Evolutionary conservation across 2,329 filamentous ascomycete species (phyloP).

Genomic region (Fusarium falciforme): DNA sequence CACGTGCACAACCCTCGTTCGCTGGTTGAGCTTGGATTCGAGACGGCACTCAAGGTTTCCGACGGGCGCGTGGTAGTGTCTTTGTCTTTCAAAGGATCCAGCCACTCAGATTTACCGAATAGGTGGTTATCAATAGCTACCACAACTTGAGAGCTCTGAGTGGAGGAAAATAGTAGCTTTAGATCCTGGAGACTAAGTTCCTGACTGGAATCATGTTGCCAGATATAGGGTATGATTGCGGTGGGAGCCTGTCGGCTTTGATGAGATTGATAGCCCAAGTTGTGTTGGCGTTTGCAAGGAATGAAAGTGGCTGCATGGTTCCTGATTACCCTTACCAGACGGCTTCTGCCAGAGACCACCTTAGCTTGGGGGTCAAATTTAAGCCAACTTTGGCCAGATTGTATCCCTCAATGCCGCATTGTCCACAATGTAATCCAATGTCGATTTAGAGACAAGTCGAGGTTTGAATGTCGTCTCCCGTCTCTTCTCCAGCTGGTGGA

Average conservation of each 20-base stretch:
- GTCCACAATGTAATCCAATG: background rate
- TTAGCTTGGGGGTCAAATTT: background rate
- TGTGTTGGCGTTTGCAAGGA: background rate
- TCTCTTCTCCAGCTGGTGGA: background rate
- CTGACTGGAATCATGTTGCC: background rate
- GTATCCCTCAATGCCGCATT: background rate
- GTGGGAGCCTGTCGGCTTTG: background rate
- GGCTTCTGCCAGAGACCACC: background rate
- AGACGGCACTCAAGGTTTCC: background rate
- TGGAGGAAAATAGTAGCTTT: background rate
- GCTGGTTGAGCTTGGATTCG: background rate
- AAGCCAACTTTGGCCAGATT: background rate
- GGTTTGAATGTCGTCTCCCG: background rate
- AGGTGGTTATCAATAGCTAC: background rate
- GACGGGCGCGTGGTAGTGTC: background rate
- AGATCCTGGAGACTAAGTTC: background rate
- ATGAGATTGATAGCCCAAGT: background rate
- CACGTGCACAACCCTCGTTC: background rate
- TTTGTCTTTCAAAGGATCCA: background rate
- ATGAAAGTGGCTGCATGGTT: conserved; percentile 2
- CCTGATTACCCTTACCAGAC: background rate
- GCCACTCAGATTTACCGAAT: background rate
- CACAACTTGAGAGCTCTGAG: background rate
- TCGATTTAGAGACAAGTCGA: background rate
- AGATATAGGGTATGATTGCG: background rate